These are phyloP conservation scores for Pichia thaimueangensis DNA, from an alignment of 805 yeast species.

Conservation along the genomic window DNA sequence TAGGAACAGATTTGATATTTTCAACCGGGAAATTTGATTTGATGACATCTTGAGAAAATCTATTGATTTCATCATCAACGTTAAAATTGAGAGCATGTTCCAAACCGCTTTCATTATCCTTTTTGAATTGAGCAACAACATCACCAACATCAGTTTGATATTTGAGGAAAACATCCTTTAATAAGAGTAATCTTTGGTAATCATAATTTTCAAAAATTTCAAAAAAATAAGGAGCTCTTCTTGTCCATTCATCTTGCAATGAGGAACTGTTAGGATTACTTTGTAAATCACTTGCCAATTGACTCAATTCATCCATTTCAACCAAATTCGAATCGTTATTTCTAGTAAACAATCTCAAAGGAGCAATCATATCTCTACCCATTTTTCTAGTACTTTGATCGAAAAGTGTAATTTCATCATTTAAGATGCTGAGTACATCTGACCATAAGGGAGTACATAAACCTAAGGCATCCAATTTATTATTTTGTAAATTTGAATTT, in stretches of 20 bases:
- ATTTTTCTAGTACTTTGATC: slow-evolving; percentile 46
- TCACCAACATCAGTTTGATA: slow-evolving; percentile 59
- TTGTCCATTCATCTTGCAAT: slow-evolving; percentile 62
- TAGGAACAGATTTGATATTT: slow-evolving; percentile 13
- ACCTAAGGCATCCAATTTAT: slow-evolving; percentile 43
- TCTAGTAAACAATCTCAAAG: slow-evolving; percentile 46
- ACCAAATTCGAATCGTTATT: slow-evolving; percentile 42
- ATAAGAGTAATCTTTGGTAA: slow-evolving; percentile 48
- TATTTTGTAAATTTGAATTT: slow-evolving; percentile 38
- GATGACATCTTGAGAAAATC: slow-evolving; percentile 41
- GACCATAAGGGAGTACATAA: slow-evolving; percentile 39
- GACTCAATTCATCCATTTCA: slow-evolving; percentile 32
- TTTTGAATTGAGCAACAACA: slow-evolving; percentile 37
- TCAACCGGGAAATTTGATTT: slow-evolving; percentile 25
- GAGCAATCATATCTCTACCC: slow-evolving; percentile 49
- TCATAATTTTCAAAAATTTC: slow-evolving; percentile 72
- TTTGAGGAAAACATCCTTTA: slow-evolving; percentile 61
- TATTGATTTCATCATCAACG: slow-evolving; percentile 51
- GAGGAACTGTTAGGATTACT: slow-evolving; percentile 18
- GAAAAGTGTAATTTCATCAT: slow-evolving; percentile 37
- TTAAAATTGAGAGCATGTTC: slow-evolving; percentile 59
- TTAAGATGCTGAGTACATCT: slow-evolving; percentile 34
- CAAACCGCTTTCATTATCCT: slow-evolving; percentile 55
- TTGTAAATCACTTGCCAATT: slow-evolving; percentile 22
- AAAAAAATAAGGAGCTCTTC: slow-evolving; percentile 70